These are phyloP conservation scores for Jacaranda copaia DNA, from an alignment of 257 asterid species.

Conservation along the genomic window DNA sequence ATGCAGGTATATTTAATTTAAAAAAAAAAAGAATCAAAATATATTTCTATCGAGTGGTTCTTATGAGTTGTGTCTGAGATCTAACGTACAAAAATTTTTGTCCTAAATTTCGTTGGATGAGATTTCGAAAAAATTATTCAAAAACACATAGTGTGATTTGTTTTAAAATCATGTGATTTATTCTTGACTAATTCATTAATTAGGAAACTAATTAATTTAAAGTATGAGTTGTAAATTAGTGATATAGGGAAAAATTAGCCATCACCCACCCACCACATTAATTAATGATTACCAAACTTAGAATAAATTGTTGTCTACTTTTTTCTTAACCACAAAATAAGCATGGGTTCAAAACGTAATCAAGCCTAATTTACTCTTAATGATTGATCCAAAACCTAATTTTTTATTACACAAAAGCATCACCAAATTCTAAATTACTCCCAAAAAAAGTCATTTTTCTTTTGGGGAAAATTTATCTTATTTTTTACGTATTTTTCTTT, in stretches of 20 bases:
- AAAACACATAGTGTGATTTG: neutral
- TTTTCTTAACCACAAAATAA: slow-evolving; percentile 8
- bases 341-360: neutral
- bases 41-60: neutral
- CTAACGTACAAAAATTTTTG: neutral
- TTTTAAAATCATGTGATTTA: neutral
- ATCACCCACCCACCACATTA: slow-evolving; percentile 9
- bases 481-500: neutral
- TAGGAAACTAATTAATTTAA: neutral
- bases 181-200: neutral
- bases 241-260: slow-evolving; percentile 3
- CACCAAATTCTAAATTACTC: neutral
- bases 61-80: neutral
- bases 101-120: neutral
- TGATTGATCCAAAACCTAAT: slow-evolving; percentile 13
- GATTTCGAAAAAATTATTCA: neutral
- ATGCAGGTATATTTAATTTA: neutral
- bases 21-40: neutral
- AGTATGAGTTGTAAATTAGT: neutral
- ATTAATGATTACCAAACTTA: slow-evolving; percentile 5
- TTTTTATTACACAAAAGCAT: neutral
- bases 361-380: slow-evolving; percentile 11
- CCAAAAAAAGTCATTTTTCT: neutral
- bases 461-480: neutral
- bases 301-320: neutral